These are phyloP conservation scores for Heimioporus punctisporus DNA, from an alignment of 1,284 basidiomycete genomes.

Conservation along the genomic window DNA sequence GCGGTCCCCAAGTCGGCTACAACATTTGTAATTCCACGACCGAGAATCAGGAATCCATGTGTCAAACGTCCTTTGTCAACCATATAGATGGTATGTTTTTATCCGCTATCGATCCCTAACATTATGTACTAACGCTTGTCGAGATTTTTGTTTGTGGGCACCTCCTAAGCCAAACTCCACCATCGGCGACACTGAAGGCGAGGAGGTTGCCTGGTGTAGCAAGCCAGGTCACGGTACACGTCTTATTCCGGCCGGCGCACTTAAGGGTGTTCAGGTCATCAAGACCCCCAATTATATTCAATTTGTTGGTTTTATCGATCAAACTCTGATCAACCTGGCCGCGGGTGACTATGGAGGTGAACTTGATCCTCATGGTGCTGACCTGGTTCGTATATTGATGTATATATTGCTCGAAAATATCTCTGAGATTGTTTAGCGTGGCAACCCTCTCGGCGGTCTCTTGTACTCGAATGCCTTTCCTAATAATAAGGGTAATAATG, in stretches of 20 bases:
- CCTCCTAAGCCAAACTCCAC: conserved; percentile 36
- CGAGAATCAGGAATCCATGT: conserved; percentile 40
- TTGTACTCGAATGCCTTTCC: conserved; percentile 61
- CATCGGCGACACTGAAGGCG: conserved; percentile 56
- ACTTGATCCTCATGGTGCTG: conserved; percentile 69
- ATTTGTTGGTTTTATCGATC: conserved; percentile 64
- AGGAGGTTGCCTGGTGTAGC: conserved; percentile 67
- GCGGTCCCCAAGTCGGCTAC: conserved; percentile 43
- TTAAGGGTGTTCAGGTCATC: conserved; percentile 56
- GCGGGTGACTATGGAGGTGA: conserved; percentile 67
- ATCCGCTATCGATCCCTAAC: background rate
- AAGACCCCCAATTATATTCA: conserved; percentile 64
- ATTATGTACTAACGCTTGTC: background rate
- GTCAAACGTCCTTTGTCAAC: conserved; percentile 44
- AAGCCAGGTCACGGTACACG: conserved; percentile 56
- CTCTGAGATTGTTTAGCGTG: too few relatives aligned
- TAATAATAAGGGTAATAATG: conserved; percentile 21
- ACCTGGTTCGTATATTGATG: conserved; percentile 47
- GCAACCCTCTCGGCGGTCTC: conserved; percentile 64
- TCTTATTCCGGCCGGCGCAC: conserved; percentile 52
- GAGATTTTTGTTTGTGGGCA: conserved; percentile 46
- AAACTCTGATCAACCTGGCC: conserved; percentile 56
- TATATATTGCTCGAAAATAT: too few relatives aligned
- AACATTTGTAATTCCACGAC: conserved; percentile 54
- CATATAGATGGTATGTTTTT: conserved; percentile 28